phyloP scores from a whole-genome alignment of 2,329 filamentous ascomycete species.

The Aspergillus sergii region DNA sequence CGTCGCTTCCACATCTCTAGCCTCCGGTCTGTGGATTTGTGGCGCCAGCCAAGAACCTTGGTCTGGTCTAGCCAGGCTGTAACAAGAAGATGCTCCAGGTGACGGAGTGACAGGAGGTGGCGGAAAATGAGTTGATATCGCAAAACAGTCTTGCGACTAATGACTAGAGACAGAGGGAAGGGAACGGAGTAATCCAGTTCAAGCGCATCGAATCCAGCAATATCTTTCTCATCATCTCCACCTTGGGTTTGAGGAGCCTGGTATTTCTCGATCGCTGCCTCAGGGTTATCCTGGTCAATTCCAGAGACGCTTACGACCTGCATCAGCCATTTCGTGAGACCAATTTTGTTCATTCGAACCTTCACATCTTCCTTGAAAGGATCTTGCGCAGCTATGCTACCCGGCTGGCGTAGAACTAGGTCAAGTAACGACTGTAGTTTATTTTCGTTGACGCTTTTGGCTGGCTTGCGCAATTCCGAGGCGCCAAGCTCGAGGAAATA shows the following conservation, averaged over 20 bases:
- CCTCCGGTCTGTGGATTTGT: conserved; percentile 70
- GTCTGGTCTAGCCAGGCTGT: conserved; percentile 89
- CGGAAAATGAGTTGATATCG: conserved; percentile 95
- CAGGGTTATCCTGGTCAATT: conserved; percentile 77
- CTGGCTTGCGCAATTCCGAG: conserved; percentile 87
- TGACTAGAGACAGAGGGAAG: conserved; percentile 92
- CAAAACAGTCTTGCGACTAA: conserved; percentile 94
- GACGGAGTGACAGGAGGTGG: conserved; percentile 84
- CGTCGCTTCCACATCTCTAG: conserved; percentile 92
- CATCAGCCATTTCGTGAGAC: conserved; percentile 90
- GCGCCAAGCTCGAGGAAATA: conserved; percentile 93
- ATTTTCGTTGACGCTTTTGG: conserved; percentile 83
- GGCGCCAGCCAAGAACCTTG: conserved; percentile 77
- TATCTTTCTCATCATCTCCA: conserved; percentile 76
- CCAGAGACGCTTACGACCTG: conserved; percentile 96
- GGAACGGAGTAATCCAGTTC: conserved; percentile 94
- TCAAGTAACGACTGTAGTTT: conserved; percentile 97
- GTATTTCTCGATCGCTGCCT: conserved; percentile 67
- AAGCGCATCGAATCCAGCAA: conserved; percentile 86
- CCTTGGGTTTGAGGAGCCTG: conserved; percentile 69
- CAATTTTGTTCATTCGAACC: conserved; percentile 94
- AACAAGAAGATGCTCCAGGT: conserved; percentile 84
- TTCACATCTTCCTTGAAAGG: conserved; percentile 99
- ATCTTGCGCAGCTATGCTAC: conserved; percentile 89
- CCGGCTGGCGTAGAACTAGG: conserved; percentile 91